phyloP scores from a whole-genome alignment of 352 stramenopile species.

The Elongisporangium prolatum region DNA sequence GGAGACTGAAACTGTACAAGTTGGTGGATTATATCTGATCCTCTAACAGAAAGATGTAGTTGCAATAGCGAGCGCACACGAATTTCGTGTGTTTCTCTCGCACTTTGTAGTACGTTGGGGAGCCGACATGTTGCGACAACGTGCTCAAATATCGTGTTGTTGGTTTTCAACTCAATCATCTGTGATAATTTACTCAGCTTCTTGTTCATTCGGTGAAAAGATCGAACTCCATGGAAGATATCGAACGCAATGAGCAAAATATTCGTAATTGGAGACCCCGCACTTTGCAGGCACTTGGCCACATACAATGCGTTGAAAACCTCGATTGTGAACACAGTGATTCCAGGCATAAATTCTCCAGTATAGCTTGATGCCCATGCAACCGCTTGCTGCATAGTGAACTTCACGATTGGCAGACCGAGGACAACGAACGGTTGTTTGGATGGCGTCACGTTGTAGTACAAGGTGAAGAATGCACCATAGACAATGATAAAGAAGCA shows the following conservation, averaged over 20 bases:
- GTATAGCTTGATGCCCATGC: constrained; percentile 6
- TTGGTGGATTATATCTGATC: not conserved
- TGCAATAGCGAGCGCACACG: not conserved
- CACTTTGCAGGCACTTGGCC: constrained; percentile 23
- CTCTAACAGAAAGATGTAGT: not conserved
- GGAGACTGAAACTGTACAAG: not conserved
- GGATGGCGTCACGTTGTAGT: not conserved
- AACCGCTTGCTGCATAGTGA: not conserved
- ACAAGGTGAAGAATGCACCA: not conserved
- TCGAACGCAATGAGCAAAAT: not conserved
- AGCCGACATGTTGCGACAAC: not conserved
- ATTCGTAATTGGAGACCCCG: not conserved
- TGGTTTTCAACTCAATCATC: not conserved
- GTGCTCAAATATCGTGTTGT: too few relatives aligned
- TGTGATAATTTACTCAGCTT: not conserved
- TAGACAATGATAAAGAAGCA: not conserved
- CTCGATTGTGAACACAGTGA: constrained; percentile 34
- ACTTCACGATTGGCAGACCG: not conserved
- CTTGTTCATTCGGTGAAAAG: not conserved
- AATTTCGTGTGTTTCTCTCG: not conserved
- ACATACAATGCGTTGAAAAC: constrained; percentile 40
- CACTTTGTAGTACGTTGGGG: not conserved
- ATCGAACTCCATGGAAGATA: not conserved
- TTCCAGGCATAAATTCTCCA: constrained; percentile 27
- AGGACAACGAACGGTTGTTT: not conserved